Percentiles rank a stretch among this genome's conserved stretches.
Conservation (phyloP, 163 green algal genomes). For the Prototheca cutis region DNA sequence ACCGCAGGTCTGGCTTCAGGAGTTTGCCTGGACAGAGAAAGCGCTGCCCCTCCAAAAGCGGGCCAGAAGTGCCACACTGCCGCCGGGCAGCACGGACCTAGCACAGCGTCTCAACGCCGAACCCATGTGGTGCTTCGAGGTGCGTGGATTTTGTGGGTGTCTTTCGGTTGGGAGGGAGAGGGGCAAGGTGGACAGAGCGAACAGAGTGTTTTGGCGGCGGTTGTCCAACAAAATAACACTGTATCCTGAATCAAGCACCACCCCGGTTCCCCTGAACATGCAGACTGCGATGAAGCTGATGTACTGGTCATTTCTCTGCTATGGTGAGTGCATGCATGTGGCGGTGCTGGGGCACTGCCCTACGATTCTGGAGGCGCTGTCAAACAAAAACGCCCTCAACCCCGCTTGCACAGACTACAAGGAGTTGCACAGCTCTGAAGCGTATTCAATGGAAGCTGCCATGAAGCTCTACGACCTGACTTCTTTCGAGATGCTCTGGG, state of each 20-base stretch:
- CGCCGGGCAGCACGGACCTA: not conserved
- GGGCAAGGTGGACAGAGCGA: too few relatives aligned
- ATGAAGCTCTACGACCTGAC: conserved; percentile 11
- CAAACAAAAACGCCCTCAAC: too few relatives aligned
- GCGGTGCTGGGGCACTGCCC: too few relatives aligned
- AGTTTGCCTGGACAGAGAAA: conserved; percentile 23
- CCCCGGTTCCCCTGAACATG: too few relatives aligned
- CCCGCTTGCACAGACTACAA: conserved; percentile 3
- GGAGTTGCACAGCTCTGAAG: not conserved
- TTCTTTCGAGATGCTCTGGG: conserved; percentile 21
- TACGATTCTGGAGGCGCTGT: too few relatives aligned
- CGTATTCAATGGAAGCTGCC: conserved; percentile 1
- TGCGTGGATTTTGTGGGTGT: not conserved
- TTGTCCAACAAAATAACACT: too few relatives aligned
- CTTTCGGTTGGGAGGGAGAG: too few relatives aligned
- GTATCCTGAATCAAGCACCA: too few relatives aligned
- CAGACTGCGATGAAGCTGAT: conserved; percentile 8
- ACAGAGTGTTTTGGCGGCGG: too few relatives aligned
- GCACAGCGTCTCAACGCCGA: conserved; percentile 1
- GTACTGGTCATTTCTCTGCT: conserved; percentile 19
- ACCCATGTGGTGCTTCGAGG: conserved; percentile 24
- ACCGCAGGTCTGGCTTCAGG: conserved; percentile 16
- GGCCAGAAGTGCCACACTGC: conserved; percentile 8
- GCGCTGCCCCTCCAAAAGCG: conserved; percentile 3
- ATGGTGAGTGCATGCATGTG: not conserved